Evolutionary conservation across 2,329 filamentous ascomycete genomes (phyloP), one percentile per base, ranked within the genome.

Genomic region (Hymenotorrendiella dingleyae): DNA sequence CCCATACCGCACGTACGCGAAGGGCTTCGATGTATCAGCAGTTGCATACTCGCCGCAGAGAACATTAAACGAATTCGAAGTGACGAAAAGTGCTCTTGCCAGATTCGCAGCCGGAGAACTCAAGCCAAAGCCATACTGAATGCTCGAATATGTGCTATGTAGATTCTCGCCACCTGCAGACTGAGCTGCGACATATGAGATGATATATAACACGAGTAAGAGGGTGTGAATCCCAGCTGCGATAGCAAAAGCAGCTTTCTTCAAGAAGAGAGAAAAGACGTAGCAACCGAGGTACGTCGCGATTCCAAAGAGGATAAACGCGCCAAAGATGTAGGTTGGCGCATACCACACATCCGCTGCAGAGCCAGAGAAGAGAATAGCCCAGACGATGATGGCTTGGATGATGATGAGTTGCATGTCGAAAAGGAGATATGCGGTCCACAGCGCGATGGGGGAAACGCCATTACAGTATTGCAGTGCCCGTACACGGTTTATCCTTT

Each of bases 31-130:
- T 6, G 36, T 42, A 42, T 56, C 47, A 10, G 48, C 47, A 42
- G 43, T 39, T 19, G 45, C 55, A 42, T 50, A 57, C 33, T 54
- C 50, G 2, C 54, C 54, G 43, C 54, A 58, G 2, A 56, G 49
- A 23, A 57, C 37, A 7, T 48, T 52, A 23, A 52, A 57, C 19
- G 29, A 36, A 30, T 57, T 55, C 10, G 29, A 36, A 17, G 74
- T 64, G 2, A 80, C 62, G 35, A 82, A 72, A 19, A 84, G 60
- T 2, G 74, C 68, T 46, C 78, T 67, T 9, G 76, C 64, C 3
- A 84, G 62, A 48, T 75, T 82, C 4, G 72, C 76, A 11, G 74
- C 66, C 0, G 80, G 80, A 1, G 76, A 74, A 35, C 81, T 67
- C 1, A 73, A 57, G 0, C 69, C 72, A 36, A 80, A 70, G 2